phyloP scores from a whole-genome alignment of 2,329 filamentous ascomycete species.

The Calycina marina region DNA sequence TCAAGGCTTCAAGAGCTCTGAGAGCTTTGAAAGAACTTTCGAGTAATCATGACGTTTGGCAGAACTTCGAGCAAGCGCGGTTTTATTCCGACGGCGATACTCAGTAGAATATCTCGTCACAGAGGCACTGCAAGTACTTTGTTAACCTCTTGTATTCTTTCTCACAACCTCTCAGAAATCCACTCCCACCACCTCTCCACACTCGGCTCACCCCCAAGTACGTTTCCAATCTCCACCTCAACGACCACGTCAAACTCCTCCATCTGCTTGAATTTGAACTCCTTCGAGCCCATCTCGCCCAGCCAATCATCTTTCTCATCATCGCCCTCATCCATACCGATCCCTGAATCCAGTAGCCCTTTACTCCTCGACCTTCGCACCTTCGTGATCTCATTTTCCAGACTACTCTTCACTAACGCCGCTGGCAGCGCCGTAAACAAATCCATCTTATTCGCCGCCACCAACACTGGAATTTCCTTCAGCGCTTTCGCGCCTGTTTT shows the following conservation, averaged over 20 bases:
- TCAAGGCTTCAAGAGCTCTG: too few species aligned
- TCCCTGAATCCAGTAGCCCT: slow-evolving; percentile 68
- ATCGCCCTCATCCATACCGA: slow-evolving; percentile 41
- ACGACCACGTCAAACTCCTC: slow-evolving; percentile 70
- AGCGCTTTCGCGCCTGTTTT: slow-evolving; percentile 41
- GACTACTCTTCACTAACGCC: slow-evolving; percentile 53
- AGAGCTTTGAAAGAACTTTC: too few species aligned
- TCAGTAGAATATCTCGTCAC: too few species aligned
- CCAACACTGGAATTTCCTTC: slow-evolving; percentile 54
- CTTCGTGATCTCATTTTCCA: slow-evolving; percentile 70
- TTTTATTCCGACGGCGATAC: too few species aligned
- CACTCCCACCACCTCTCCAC: slow-evolving; percentile 81
- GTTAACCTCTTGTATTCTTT: neutral
- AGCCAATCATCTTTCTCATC: slow-evolving; percentile 75
- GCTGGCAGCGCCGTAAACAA: slow-evolving; percentile 84
- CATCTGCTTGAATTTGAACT: slow-evolving; percentile 71
- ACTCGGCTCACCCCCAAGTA: slow-evolving; percentile 48
- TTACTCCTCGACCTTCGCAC: slow-evolving; percentile 66
- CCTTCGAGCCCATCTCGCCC: slow-evolving; percentile 62
- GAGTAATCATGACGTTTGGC: too few species aligned
- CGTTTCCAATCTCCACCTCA: slow-evolving; percentile 63
- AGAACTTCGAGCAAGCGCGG: too few species aligned
- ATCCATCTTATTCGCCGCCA: slow-evolving; percentile 92
- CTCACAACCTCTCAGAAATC: slow-evolving; percentile 62
- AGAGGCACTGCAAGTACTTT: too few species aligned